Conservation (phyloP, 306 rosid species). For the Cucumis hystrix region DNA sequence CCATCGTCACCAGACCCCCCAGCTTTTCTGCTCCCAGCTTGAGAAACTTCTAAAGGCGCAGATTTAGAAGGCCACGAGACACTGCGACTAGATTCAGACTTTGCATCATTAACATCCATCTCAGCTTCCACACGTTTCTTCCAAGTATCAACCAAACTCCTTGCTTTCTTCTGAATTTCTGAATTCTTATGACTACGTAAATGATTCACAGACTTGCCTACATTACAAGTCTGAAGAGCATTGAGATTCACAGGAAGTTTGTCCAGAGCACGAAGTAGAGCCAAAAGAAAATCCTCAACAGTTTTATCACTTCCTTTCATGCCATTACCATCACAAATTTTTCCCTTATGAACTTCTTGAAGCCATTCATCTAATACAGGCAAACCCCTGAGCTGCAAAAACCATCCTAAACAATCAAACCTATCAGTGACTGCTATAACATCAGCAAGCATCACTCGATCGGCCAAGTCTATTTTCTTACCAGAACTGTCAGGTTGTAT, state of each 20-base stretch:
- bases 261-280: constrained; percentile 68
- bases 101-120: constrained; percentile 57
- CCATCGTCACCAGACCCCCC: constrained; percentile 51
- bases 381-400: constrained; percentile 66
- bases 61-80: constrained; percentile 46
- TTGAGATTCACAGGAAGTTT: constrained; percentile 69
- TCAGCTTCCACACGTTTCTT: constrained; percentile 91
- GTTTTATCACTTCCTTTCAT: constrained; percentile 51
- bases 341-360: constrained; percentile 74
- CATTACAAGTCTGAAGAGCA: constrained; percentile 52
- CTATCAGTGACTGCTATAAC: constrained; percentile 68
- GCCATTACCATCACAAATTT: constrained; percentile 47
- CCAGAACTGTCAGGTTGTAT: constrained; percentile 52
- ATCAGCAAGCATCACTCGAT: constrained; percentile 59
- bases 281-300: constrained; percentile 69
- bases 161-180: constrained; percentile 74
- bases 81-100: constrained; percentile 44
- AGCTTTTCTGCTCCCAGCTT: constrained; percentile 37
- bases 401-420: constrained; percentile 49
- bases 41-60: constrained; percentile 44
- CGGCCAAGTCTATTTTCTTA: constrained; percentile 60
- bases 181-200: constrained; percentile 58
- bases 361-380: constrained; percentile 87
- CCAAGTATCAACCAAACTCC: constrained; percentile 78
- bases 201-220: constrained; percentile 80